Base-by-base conservation (phyloP, 352 stramenopile species). In the Globisporangium camurandrum region DNA sequence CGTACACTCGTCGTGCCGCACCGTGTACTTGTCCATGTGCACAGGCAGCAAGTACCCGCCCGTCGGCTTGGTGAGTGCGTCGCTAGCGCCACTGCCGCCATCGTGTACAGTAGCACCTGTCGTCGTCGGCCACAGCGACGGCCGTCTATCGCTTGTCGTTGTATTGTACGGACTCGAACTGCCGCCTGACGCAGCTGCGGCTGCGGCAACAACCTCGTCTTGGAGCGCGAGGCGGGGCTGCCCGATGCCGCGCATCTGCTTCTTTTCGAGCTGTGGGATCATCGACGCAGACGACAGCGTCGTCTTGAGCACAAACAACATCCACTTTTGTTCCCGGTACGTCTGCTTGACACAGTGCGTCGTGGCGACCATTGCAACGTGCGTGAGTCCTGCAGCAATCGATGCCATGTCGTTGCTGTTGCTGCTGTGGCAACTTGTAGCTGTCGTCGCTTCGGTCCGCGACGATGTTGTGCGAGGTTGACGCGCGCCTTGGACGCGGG, bases 221-320 rank as follows among this genome's bases (percentile, higher is more conserved):
- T 73, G 62, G 36, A 66, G 74, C 27, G 74, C 80, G 2, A 81
- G 47, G 23, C 71, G 76, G 8, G 77, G 66, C 3, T 59, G 41
- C 0, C 73, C 78, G n/a, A 89, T 66, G 1, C 59, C 49, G 0
- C 70, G 65, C 46, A 86, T 70, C 33, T 83, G 67, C 48, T 87
- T 87, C 60, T 84, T 87, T 30, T 89, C 75, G 11, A 89, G 64
- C 33, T 66, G 58, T 20, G 75, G 73, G 33, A 84, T 69, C 73
- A 87, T 86, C 4, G 58, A 57, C 19, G 75, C 61, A 0, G 71
- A 86, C 9, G 78, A 89, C 2, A 87, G 55, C 30, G 69, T 76
- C 16, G 78, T 79, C 45, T 86, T 85, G 26, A 89, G 61, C 36
- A 86, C 55, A 41, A 82, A 86, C 27, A 83, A 60, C 55, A 69